Evolutionary conservation across 805 yeast species (phyloP), one percentile per base, ranked within the genome.

Genomic region (Komagataella populi): DNA sequence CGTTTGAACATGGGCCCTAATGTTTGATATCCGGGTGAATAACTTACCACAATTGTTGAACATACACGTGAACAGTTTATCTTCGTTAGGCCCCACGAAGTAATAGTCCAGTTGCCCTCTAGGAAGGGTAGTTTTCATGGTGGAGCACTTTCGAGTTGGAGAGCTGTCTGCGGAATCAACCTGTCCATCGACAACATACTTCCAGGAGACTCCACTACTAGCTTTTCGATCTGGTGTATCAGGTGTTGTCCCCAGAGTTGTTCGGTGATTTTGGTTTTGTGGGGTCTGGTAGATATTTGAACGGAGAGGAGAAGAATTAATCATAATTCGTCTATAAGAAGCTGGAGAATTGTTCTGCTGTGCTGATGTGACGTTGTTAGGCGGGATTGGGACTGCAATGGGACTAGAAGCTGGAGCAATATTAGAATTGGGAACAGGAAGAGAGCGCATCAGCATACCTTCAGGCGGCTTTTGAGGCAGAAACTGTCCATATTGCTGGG

Each of bases 1-100:
- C 0, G 99, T 93, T 64, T 93, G 99, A 52, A 93, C 90, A 65
- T 93, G 99, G 0, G 96, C 87, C 55, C 98, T 72, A 10, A 88
- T 87, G 60, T 93, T 93, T 66, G 95, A 95, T 48, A 96, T 74
- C 61, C 99, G 74, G 6, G 89, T 81, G 67, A 93, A 91, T 51
- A 76, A 70, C 67, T 93, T 89, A 7, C 86, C 84, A 68, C 99
- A 93, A 51, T 74, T 73, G 14, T 84, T 77, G 65, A 73, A 91
- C 53, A 77, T 73, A 66, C 99, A 93, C 44, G 81, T 74, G 68
- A 76, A 95, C 30, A 76, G 71, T 54, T 83, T 84, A 49, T 84
- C 78, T 30, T 70, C 77, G 56, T 85, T 84, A 6, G 96, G 89
- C 1, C 95, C 96, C 50, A 74, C 76, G 65, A 91, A 83, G 60